Evolutionary conservation across 73 alveolate genomes (phyloP).

Genomic region (Paramecium sexaurelia): DNA sequence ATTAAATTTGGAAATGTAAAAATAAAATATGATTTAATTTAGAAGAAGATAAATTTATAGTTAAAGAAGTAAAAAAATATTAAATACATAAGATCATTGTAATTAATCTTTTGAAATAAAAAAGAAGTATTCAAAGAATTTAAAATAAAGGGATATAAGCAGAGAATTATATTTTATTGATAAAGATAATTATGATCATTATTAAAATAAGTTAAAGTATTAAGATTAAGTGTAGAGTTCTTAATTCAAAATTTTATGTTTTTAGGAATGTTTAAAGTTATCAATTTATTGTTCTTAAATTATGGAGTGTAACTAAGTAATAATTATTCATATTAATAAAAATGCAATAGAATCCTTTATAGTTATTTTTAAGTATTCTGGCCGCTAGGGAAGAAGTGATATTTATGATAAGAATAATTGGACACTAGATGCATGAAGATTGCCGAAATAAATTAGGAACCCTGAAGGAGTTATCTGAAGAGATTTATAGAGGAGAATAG

Average conservation of each 20-base stretch:
- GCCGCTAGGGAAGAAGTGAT: conserved; percentile 50
- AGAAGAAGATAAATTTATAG: no score
- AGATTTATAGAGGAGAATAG: conserved; percentile 36
- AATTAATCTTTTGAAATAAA: no score
- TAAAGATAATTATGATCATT: no score
- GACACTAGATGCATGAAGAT: conserved; percentile 12
- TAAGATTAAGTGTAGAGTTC: no score
- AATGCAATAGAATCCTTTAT: conserved; percentile 40
- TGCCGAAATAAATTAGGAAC: background rate
- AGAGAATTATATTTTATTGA: no score
- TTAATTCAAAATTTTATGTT: background rate
- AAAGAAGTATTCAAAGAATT: no score
- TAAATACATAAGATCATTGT: no score
- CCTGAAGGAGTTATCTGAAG: background rate
- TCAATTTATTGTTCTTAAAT: background rate
- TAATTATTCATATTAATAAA: background rate
- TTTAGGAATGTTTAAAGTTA: background rate
- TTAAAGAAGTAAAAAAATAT: no score
- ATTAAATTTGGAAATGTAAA: no score
- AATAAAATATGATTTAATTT: no score
- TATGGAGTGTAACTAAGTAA: background rate
- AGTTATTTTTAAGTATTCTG: background rate
- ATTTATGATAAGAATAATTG: conserved; percentile 34
- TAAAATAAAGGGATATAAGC: no score
- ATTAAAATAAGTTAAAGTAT: no score